Base-by-base conservation (phyloP, 1,284 basidiomycete genomes). In the Coniophora puteana region DNA sequence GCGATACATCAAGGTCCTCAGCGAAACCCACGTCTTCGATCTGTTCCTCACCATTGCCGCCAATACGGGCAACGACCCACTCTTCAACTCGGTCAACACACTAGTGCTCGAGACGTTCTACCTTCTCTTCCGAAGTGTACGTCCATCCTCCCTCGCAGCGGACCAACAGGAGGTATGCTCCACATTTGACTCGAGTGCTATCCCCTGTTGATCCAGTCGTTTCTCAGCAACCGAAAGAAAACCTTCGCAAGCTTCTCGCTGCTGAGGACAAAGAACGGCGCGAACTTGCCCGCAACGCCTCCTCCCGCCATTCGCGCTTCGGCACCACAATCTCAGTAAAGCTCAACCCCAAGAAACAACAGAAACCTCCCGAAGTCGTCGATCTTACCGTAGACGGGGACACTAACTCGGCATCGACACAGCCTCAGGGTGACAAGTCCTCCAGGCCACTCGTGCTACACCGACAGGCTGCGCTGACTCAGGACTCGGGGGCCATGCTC, bases 291-390 rank as follows among this genome's bases (percentile, higher is more conserved):
- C 75, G 81, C 26, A 75, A 75, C 37, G 72, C 80, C 2, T 73
- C 80, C n/a, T 87, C 90, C 13, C 78, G 93, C 21, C 93, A 97
- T 63, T 91, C 91, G 18, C 80, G 93, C 27, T 97, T 97, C 61
- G 93, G 93, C 1, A 96, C 93, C 1, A 95, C 93, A 3, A 83
- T 96, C 47, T 67, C 84, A 11, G 83, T 96, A 37, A 77, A 74
- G 48, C 67, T 83, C 52, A 80, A 87, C 44, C 60, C 78, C 17
- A 72, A 70, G 54, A 76, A 76, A 59, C n/a, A n/a, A n/a, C n/a
- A n/a, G n/a, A 67, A 66, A 32, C 51, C 5, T 30, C 41, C 45
- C 8, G 44, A 45, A 21, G 40, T 45, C 4, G 52, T 46, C 25
- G 57, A 55, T 23, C 58, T 51, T 22, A 51, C 52, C 28, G 55